Conservation (phyloP, 805 yeast species). For the Saccharomycopsis olivae region DNA sequence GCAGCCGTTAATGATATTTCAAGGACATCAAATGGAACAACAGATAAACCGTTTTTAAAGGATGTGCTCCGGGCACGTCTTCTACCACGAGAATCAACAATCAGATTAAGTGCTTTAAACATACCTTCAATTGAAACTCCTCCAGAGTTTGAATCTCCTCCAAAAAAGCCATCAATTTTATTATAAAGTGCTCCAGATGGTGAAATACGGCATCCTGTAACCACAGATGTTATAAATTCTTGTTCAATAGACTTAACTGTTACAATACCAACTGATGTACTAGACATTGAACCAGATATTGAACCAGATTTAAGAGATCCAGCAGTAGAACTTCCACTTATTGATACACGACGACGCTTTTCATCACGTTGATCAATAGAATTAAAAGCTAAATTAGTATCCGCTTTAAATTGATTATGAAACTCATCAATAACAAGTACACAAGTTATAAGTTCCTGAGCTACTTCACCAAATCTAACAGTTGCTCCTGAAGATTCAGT, state of each 20-base stretch:
- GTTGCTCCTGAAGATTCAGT: background rate
- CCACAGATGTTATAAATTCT: conserved; percentile 7
- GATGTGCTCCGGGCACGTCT: background rate
- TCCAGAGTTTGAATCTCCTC: conserved; percentile 7
- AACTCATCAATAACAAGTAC: too few species aligned
- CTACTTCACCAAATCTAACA: background rate
- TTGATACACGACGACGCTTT: too few species aligned
- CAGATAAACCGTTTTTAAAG: conserved; percentile 14
- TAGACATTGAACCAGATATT: too few species aligned
- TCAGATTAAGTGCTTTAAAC: too few species aligned
- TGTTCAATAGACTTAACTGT: conserved; percentile 11
- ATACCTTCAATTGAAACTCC: conserved; percentile 1
- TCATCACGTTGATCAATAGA: too few species aligned
- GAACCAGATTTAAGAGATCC: too few species aligned
- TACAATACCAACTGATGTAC: background rate
- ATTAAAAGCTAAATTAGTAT: too few species aligned
- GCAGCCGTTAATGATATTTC: background rate
- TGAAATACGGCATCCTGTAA: background rate
- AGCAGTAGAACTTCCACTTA: too few species aligned
- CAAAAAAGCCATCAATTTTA: background rate
- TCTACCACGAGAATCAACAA: too few species aligned
- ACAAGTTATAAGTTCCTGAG: too few species aligned
- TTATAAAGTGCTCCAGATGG: background rate
- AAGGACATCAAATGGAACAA: conserved; percentile 11
- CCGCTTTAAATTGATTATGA: too few species aligned